Conservation (phyloP, 768 basidiomycete species). For the Mycena olivaceomarginata region DNA sequence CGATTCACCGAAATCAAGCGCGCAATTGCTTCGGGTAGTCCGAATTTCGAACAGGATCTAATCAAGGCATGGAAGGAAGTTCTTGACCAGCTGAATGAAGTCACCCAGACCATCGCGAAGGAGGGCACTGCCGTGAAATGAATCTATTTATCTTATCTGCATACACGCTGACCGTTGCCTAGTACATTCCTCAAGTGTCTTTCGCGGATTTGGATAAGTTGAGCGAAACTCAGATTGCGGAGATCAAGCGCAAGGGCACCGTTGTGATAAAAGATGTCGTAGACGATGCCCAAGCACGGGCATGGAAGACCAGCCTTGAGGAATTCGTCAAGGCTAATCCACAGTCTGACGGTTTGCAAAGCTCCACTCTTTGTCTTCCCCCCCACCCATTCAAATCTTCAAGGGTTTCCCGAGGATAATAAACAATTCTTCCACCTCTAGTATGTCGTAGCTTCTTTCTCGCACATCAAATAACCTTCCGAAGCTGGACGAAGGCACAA, state of each 20-base stretch:
- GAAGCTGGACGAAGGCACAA: slow-evolving; percentile 60
- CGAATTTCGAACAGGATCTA: slow-evolving; percentile 61
- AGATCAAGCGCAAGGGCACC: too few relatives aligned
- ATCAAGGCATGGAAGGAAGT: slow-evolving; percentile 68
- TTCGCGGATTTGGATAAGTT: slow-evolving; percentile 67
- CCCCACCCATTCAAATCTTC: slow-evolving; percentile 8
- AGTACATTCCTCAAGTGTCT: slow-evolving; percentile 72
- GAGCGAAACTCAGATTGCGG: too few relatives aligned
- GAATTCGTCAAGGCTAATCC: too few relatives aligned
- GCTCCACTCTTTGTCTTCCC: too few relatives aligned
- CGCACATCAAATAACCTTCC: background rate
- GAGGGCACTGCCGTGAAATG: slow-evolving; percentile 62
- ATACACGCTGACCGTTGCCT: background rate
- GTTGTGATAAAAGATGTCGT: too few relatives aligned
- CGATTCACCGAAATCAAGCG: slow-evolving; percentile 38
- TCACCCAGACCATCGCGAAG: slow-evolving; percentile 60
- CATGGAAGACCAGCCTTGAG: too few relatives aligned
- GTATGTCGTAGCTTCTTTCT: slow-evolving; percentile 52
- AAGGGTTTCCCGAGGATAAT: slow-evolving; percentile 67
- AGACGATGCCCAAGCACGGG: too few relatives aligned
- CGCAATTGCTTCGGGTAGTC: slow-evolving; percentile 46
- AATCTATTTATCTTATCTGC: background rate
- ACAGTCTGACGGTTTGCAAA: too few relatives aligned
- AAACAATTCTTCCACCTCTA: slow-evolving; percentile 79
- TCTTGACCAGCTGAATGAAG: slow-evolving; percentile 61